Base-by-base conservation (phyloP, 1,139 yeast genomes). In the Hyphopichia wangnamkhiaoensis region DNA sequence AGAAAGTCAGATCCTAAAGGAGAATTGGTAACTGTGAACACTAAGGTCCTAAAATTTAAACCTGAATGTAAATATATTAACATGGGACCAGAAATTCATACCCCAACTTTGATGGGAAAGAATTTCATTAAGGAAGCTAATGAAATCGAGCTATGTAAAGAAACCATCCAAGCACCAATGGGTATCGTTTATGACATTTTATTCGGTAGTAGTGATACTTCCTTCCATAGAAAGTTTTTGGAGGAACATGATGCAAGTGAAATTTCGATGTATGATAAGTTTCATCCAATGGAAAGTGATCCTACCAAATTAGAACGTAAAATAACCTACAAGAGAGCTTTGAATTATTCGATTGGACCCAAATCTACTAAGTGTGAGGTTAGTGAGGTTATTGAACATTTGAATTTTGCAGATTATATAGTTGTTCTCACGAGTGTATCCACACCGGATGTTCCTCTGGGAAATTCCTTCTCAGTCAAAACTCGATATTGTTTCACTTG, bases 381-480 rank as follows among this genome's bases (percentile, higher is more conserved):
- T 16, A 58, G 56, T 13, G 84, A 79, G 53, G 53, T 55, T 2
- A 59, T 78, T 14, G 71, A 68, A 39, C 67, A 70, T 42, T 46
- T 62, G 33, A 71, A 78, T 45, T 68, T 59, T 38, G 58, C 68
- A 14, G 63, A 62, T 31, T 58, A 63, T 43, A 56, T 74, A 5
- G 58, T 63, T 25, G 64, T 76, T 6, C 47, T 63, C 3, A 62
- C 74, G 7, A 63, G 61, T 1, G 67, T 79, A 2, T 58, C 52
- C 16, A 79, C 84, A 0, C 84, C 84, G 0, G 80, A 76, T 48
- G 84, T 79, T 4, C 84, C 84, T 0, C 78, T 77, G 63, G 84
- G 84, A 6, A 67, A 64, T 33, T 71, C 76, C 1, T 79, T 79
- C 48, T 61, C 70, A 20, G 81, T 79, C 4, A 61, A 69, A 38